phyloP scores from a whole-genome alignment of 2,329 filamentous ascomycete genomes.

The Graphiopsis chlorocephala region DNA sequence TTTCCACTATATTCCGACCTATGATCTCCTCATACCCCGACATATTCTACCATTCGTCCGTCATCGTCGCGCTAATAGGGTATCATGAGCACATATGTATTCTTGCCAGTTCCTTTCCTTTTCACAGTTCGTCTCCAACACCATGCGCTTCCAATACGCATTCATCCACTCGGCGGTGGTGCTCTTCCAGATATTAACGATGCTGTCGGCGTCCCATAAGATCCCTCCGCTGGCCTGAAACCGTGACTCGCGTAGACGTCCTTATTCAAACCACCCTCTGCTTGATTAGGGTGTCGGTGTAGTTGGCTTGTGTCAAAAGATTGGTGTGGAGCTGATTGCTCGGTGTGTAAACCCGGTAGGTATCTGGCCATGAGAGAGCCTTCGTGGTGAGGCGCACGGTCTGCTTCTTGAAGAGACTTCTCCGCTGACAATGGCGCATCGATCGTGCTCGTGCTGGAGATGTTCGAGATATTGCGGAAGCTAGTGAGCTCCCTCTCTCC shows the following conservation, averaged over 20 bases:
- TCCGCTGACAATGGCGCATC: constrained; percentile 29
- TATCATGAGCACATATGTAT: constrained; percentile 15
- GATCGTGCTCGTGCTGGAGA: constrained; percentile 41
- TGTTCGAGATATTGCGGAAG: constrained; percentile 22
- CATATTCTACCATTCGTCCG: not conserved
- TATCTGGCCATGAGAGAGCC: constrained; percentile 1
- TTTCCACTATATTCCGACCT: not conserved
- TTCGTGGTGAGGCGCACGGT: constrained; percentile 20
- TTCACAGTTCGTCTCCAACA: not conserved
- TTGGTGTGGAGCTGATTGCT: constrained; percentile 25
- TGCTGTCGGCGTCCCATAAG: constrained; percentile 26
- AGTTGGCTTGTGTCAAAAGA: constrained; percentile 28
- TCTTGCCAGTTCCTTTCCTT: not conserved
- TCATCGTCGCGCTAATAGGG: constrained; percentile 1
- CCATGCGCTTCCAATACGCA: not conserved
- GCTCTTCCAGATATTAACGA: constrained; percentile 11
- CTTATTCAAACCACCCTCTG: constrained; percentile 13
- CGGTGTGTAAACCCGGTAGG: constrained; percentile 21
- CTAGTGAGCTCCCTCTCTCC: constrained; percentile 30
- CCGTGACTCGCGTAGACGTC: constrained; percentile 24
- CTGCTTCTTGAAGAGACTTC: constrained; percentile 24
- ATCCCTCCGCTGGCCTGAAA: constrained; percentile 28
- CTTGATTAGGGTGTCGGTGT: constrained; percentile 23
- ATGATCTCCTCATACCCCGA: not conserved
- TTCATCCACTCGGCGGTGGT: constrained; percentile 1